These are phyloP conservation scores for Epithemia pelagica DNA, from an alignment of 108 stramenopile species.

Conservation along the genomic window DNA sequence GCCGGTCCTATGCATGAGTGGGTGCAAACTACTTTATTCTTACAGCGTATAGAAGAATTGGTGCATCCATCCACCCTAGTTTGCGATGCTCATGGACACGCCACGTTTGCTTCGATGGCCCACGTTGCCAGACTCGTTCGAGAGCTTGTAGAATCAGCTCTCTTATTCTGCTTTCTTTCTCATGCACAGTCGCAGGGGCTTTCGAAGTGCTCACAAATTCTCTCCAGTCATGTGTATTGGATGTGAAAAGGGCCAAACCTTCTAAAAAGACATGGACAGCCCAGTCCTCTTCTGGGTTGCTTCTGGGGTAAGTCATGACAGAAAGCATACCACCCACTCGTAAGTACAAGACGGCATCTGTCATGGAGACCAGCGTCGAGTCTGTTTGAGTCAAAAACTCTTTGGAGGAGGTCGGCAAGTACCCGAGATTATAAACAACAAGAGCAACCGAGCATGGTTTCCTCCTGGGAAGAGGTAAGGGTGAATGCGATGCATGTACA, in stretches of 20 bases:
- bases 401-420: slow-evolving; percentile 46
- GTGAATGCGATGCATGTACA: slow-evolving; percentile 37
- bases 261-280: slow-evolving; percentile 62
- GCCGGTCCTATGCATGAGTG: too few relatives aligned
- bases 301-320: slow-evolving; percentile 69
- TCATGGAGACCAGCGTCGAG: slow-evolving; percentile 57
- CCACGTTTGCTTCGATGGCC: slow-evolving; percentile 47
- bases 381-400: slow-evolving; percentile 46
- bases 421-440: slow-evolving; percentile 80
- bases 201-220: slow-evolving; percentile 20
- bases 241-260: slow-evolving; percentile 59
- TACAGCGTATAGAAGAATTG: slow-evolving; percentile 54
- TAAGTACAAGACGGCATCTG: slow-evolving; percentile 50
- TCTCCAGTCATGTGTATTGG: slow-evolving; percentile 58
- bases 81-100: slow-evolving; percentile 54
- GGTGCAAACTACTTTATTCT: slow-evolving; percentile 68
- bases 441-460: slow-evolving; percentile 30
- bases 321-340: slow-evolving; percentile 70
- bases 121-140: slow-evolving; percentile 31
- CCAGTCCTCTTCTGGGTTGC: slow-evolving; percentile 50
- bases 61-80: slow-evolving; percentile 55
- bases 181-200: slow-evolving; percentile 22
- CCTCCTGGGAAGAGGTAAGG: slow-evolving; percentile 16
- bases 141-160: slow-evolving; percentile 25
- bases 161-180: neutral